phyloP scores from a whole-genome alignment of 768 basidiomycete genomes.

The Rhodosporidiobolus odoratus region DNA sequence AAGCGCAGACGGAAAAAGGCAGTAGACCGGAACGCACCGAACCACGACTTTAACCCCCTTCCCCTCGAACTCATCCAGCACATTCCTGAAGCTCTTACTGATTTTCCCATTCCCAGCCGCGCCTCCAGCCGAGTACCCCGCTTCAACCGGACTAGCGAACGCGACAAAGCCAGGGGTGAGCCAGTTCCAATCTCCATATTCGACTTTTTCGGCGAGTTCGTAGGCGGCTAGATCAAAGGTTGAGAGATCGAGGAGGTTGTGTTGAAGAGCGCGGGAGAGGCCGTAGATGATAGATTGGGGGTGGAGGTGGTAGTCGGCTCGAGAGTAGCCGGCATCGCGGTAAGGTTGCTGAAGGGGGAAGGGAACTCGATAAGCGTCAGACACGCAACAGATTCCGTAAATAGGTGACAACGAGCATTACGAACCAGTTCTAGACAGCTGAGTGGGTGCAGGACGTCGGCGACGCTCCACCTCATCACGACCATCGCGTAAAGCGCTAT shows the following conservation, averaged over 20 bases:
- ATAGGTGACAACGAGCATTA: conserved; percentile 44
- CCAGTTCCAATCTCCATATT: conserved; percentile 96
- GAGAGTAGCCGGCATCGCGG: conserved; percentile 87
- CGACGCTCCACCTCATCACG: conserved; percentile 78
- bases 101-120: conserved; percentile 49
- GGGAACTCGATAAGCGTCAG: not conserved
- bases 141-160: conserved; percentile 56
- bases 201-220: conserved; percentile 88
- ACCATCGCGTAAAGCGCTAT: conserved; percentile 93
- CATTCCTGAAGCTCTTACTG: conserved; percentile 75
- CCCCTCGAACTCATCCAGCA: conserved; percentile 86
- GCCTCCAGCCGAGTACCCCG: conserved; percentile 43
- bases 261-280: conserved; percentile 59
- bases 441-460: conserved; percentile 91
- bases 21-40: not conserved
- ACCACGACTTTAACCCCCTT: conserved; percentile 83
- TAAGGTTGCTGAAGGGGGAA: conserved; percentile 51
- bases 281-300: conserved; percentile 91
- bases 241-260: conserved; percentile 45
- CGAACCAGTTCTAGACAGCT: conserved; percentile 51
- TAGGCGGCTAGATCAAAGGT: conserved; percentile 87
- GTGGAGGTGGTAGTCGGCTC: conserved; percentile 84
- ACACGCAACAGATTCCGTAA: conserved; percentile 44
- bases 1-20: too few species aligned
- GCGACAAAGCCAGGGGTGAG: conserved; percentile 55